Percentiles rank a stretch among this genome's conserved stretches.
These are phyloP conservation scores for Rhynchospora breviuscula DNA, from an alignment of 176 grass and related monocot species.

Conservation along the genomic window DNA sequence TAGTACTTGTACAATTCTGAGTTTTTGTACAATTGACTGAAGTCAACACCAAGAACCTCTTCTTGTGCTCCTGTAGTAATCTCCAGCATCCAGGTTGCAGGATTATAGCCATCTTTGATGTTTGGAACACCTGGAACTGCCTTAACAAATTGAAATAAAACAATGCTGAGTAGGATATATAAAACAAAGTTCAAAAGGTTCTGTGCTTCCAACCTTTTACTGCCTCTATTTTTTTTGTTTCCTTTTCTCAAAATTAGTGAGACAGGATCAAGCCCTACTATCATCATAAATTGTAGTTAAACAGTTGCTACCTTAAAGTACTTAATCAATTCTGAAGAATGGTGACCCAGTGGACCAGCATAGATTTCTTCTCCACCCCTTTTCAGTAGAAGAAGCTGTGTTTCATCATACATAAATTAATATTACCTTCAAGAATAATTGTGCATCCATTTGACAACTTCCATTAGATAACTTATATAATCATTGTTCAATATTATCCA, in stretches of 20 bases:
- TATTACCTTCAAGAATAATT: not conserved
- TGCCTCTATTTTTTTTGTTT: not conserved
- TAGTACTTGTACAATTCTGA: constrained; percentile 69
- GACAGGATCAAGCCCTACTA: no score
- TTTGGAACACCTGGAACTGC: constrained; percentile 51
- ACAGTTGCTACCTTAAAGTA: constrained; percentile 47
- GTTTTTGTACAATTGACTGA: constrained; percentile 64
- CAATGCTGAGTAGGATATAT: not conserved
- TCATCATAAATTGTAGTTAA: not conserved
- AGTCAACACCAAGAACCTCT: constrained; percentile 51
- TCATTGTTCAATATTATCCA: not conserved
- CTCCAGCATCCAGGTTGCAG: constrained; percentile 97
- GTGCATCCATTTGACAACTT: constrained; percentile 2
- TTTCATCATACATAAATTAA: constrained; percentile 15
- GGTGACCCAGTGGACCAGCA: constrained; percentile 33
- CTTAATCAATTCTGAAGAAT: constrained; percentile 30
- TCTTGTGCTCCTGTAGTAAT: constrained; percentile 50
- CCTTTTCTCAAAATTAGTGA: no score
- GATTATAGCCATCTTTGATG: constrained; percentile 86
- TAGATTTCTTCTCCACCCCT: constrained; percentile 47
- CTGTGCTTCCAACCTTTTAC: not conserved
- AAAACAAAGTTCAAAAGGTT: not conserved
- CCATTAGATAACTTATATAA: no score
- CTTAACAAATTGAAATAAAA: constrained; percentile 28
- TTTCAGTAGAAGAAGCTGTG: constrained; percentile 51